Base-by-base conservation (phyloP, 768 basidiomycete species). In the Rhodotorula graminis region DNA sequence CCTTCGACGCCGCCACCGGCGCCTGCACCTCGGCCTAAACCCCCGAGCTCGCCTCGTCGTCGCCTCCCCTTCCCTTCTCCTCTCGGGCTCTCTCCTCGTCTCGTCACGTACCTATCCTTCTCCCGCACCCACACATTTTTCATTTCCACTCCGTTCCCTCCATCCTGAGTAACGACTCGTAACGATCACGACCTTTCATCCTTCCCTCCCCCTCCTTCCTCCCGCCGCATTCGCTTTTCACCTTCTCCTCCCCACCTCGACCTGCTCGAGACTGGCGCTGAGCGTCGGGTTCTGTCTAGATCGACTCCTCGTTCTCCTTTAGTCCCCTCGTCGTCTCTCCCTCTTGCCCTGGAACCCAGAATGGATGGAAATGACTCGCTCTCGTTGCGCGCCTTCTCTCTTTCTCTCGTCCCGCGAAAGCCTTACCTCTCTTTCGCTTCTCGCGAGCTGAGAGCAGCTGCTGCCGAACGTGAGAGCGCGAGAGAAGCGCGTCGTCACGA, bases 1-100 rank as follows among this genome's bases (percentile, higher is more conserved):
- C 33, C 59, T 71, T 19, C 44, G 52, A 61, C 61, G 64, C 60
- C 47, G 42, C 42, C 27, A 18, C 52, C 16, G 27, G 21, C 46
- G 33, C 70, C 9, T 71, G 70, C 65, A 44, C 50, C 59, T 21
- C 58, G 27, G 44, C 44, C 60, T 69, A 69, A 69, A 33, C 59
- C 19, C n/a, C 12, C 4, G 16, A 14, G 19, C 29, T 42, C 46
- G 19, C 33, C 47, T 49, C 37, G 52, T 47, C 25, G 27, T 42
- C 65, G 19, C 56, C 60, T 56, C 23, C 42, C 37, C 37, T 37
- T 37, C 37, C 37, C 37, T 37, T 12, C 29, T 33, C 37, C 44
- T 46, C 44, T 46, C 44, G 44, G 44, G 44, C 44, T 46, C 18
- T 18, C 44, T 46, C 44, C 15, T 44, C 42, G 8, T 18, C 44